Evolutionary conservation across 2,329 filamentous ascomycete species (phyloP), one percentile per base, ranked within the genome.

Genomic region (Pseudogymnoascus sp.): DNA sequence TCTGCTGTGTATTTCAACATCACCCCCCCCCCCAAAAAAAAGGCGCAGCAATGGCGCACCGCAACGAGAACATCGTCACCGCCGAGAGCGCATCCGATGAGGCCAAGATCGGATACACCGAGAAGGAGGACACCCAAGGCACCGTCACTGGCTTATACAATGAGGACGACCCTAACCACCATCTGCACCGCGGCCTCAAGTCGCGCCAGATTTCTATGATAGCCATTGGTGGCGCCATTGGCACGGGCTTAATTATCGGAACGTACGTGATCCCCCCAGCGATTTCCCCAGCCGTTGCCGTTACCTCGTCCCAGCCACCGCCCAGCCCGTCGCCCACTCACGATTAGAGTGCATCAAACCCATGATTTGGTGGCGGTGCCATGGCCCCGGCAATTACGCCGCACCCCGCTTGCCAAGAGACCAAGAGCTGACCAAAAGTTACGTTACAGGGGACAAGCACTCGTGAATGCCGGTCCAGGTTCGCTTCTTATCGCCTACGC

Each of bases 151-250:
- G 16, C 6, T 14, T 14, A 35, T 60, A 60, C 62, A 18, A 38
- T 21, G 28, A 25, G 23, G 68, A 70, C 53, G 70, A 70, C 61
- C 61, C 64, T 5, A 53, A 63, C 25, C 69, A 70, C 7, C 61
- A 65, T 40, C 74, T 84, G 56, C 79, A 81, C 66, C 79, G 82
- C 67, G 80, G 80, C 50, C 75, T 84, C 21, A 78, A 79, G 66
- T 79, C 80, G 37, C 75, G 82, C 59, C 82, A 84, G 65, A 80
- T 84, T 63, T 79, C 80, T 69, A 84, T 85, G 82, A 84, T 85
- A 75, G 88, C 88, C 67, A 88, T 91, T 64, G 88, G 88, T 70
- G 89, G 89, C 73, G 87, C 88, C 66, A 85, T 91, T 65, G 88
- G 84, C 63, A 90, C 70, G 5, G 88, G 88, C 73, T 78, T 91